Evolutionary conservation across 768 basidiomycete genomes (phyloP), one percentile per base, ranked within the genome.

Genomic region (Trametes maxima): DNA sequence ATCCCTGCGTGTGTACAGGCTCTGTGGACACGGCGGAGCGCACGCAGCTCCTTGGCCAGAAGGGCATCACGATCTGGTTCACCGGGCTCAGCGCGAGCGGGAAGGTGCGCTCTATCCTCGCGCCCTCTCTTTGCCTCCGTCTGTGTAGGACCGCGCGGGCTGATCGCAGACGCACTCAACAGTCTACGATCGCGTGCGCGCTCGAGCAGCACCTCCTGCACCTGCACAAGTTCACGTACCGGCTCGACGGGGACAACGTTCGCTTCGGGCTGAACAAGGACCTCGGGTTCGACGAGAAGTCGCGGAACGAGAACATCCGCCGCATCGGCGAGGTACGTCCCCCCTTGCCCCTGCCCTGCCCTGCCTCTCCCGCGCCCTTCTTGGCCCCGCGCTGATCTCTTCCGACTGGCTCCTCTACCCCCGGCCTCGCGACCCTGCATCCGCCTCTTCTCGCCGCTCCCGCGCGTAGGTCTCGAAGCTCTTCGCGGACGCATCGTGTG

Each of bases 131-230:
- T n/a, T n/a, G n/a, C n/a, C 49, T 6, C 8, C 49, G 13, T 36
- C 8, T 16, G 19, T 16, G 5, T 6, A 17, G 25, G 7, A 33
- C 25, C 22, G 13, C 37, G 50, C 44, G 43, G 24, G 46, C 56
- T 42, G 22, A 51, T 45, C 48, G 49, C 22, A n/a, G 14, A n/a
- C 40, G 16, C n/a, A 13, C 13, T 11, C 7, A 3, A 25, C 72
- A 98, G 94, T 98, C 95, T 6, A 98, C 96, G 25, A 92, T 99
- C 67, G 97, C 93, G 5, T 96, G 94, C 68, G 97, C 97, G 21
- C 82, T 99, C 60, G 97, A 99, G 75, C 95, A 97, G 72, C 92
- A 95, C 73, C 83, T 99, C 7, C 80, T 99, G 54, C 92, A 95
- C 75, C 78, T 89, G 52, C 84, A 84, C 63, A 92, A 90, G 69